Percentiles rank a stretch among this genome's conserved stretches.
phyloP scores from a whole-genome alignment of 179 eudicot species.

The Sideroxylon spinosum region DNA sequence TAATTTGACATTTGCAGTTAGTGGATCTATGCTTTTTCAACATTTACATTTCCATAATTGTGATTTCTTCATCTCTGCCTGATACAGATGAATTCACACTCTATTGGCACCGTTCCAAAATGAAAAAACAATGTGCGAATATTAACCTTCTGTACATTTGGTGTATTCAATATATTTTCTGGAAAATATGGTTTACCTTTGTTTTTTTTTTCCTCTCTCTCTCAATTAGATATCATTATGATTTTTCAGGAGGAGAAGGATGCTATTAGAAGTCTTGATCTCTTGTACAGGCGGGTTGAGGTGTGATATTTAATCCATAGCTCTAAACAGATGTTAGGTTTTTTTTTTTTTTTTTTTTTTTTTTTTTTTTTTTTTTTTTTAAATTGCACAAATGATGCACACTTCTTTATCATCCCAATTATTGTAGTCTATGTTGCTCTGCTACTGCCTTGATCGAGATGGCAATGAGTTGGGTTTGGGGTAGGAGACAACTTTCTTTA shows the following conservation, averaged over 20 bases:
- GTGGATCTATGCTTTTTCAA: neutral
- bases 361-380: neutral
- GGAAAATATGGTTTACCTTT: neutral
- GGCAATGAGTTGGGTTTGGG: neutral
- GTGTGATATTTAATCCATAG: constrained; percentile 30
- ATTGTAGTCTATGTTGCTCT: constrained; percentile 8
- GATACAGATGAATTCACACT: neutral
- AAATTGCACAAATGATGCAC: neutral
- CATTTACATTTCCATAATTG: neutral
- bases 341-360: neutral
- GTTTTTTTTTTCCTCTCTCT: too few species aligned
- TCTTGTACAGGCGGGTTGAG: constrained; percentile 93
- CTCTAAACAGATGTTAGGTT: neutral
- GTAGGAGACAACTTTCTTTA: too few species aligned
- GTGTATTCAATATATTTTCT: neutral
- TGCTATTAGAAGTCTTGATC: constrained; percentile 92
- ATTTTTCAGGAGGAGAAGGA: constrained; percentile 81
- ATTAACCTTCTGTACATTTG: neutral
- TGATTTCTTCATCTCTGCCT: neutral
- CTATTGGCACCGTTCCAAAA: neutral
- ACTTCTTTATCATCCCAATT: neutral
- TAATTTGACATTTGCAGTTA: neutral
- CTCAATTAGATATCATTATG: neutral
- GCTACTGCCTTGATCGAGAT: neutral
- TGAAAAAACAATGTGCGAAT: neutral